A percentile compares a stretch with the other conserved stretches of the same genome.
Evolutionary conservation across 805 yeast genomes (phyloP).

Genomic region (Debaryomyces maramus): DNA sequence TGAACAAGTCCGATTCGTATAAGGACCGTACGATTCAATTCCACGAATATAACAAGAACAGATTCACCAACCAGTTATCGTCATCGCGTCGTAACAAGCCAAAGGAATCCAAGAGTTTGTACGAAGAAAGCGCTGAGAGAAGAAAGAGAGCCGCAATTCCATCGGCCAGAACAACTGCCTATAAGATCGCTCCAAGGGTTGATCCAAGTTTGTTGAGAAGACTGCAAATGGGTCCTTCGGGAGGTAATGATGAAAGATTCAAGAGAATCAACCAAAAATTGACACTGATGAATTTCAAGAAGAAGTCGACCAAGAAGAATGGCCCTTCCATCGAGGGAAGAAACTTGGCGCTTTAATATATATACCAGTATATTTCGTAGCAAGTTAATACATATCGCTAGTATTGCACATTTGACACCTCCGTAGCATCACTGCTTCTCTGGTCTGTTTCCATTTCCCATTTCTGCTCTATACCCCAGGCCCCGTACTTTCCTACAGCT

Average conservation of each 20-base stretch:
- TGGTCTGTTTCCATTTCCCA: no score
- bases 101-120: constrained; percentile 55
- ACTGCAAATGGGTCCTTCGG: constrained; percentile 41
- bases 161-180: constrained; percentile 83
- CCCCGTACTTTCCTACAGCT: no score
- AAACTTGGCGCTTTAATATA: constrained; percentile 41
- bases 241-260: constrained; percentile 72
- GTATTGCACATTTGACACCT: no score
- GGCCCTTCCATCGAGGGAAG: constrained; percentile 84
- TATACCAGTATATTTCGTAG: no score
- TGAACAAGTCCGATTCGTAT: constrained; percentile 93
- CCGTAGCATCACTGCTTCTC: no score
- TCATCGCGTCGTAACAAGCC: constrained; percentile 29
- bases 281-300: constrained; percentile 47
- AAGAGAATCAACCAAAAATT: constrained; percentile 68
- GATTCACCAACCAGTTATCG: constrained; percentile 44
- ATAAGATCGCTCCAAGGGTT: constrained; percentile 85
- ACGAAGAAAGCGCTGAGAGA: constrained; percentile 88
- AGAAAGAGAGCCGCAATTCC: constrained; percentile 96
- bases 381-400: no score
- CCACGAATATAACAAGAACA: constrained; percentile 64
- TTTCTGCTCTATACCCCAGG: no score
- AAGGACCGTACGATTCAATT: constrained; percentile 78
- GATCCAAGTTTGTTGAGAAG: constrained; percentile 49
- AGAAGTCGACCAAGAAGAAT: constrained; percentile 53